These are phyloP conservation scores for Dipodascus geniculatus DNA, from an alignment of 805 yeast genomes.

Conservation along the genomic window DNA sequence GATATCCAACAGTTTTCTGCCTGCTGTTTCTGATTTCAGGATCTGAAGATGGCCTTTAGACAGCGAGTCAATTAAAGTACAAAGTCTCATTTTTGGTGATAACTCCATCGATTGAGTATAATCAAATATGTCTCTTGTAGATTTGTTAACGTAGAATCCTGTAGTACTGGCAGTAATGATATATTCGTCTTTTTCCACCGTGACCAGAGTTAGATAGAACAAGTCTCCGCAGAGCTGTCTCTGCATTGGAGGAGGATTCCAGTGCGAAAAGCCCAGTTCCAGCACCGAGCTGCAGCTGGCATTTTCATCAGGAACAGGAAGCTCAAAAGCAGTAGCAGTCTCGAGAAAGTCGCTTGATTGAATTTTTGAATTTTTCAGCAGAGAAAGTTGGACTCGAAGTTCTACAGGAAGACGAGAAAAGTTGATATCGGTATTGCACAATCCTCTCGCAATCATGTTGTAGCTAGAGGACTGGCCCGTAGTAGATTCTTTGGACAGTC, in stretches of 20 bases:
- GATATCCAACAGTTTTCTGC: neutral
- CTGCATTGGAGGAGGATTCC: slow-evolving; percentile 74
- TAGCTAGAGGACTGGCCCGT: neutral
- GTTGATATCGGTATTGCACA: neutral
- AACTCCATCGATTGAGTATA: slow-evolving; percentile 26
- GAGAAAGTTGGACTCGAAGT: neutral
- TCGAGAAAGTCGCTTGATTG: neutral
- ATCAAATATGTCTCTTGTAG: slow-evolving; percentile 57
- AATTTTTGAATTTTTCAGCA: neutral
- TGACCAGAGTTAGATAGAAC: slow-evolving; percentile 59
- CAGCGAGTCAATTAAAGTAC: neutral
- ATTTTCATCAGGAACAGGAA: neutral
- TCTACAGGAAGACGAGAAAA: neutral
- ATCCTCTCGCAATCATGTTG: neutral
- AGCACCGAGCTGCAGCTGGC: slow-evolving; percentile 25
- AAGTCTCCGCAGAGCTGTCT: slow-evolving; percentile 63
- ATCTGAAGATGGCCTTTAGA: neutral
- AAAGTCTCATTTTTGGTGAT: neutral
- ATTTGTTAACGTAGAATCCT: slow-evolving; percentile 72
- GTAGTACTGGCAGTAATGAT: slow-evolving; percentile 67
- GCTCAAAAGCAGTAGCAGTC: neutral
- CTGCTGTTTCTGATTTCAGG: neutral
- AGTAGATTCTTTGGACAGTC: neutral
- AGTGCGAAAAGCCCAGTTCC: slow-evolving; percentile 61
- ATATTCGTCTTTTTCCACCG: slow-evolving; percentile 69